Conservation (phyloP, 169 alveolate species). For the Babesia microti region DNA sequence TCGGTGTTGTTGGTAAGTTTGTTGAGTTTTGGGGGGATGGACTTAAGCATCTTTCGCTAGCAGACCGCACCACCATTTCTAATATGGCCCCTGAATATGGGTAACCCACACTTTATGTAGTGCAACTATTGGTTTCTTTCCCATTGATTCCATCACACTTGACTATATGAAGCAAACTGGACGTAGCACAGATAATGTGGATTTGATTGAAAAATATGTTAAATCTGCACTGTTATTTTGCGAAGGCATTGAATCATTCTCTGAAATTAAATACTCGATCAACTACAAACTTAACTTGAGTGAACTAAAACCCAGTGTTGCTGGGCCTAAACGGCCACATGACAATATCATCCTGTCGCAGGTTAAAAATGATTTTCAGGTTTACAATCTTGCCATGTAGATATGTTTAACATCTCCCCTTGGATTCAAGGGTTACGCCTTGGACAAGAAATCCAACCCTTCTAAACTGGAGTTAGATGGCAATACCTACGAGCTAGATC, state of each 20-base stretch:
- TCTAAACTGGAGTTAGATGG: slow-evolving; percentile 32
- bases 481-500: slow-evolving; percentile 57
- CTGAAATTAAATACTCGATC: slow-evolving; percentile 52
- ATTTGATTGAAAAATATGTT: slow-evolving; percentile 69
- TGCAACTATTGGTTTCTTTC: slow-evolving; percentile 93
- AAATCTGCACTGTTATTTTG: slow-evolving; percentile 35
- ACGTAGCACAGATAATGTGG: slow-evolving; percentile 70
- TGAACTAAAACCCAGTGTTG: slow-evolving; percentile 79
- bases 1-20: slow-evolving; percentile 92
- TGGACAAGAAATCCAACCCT: slow-evolving; percentile 8
- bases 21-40: slow-evolving; percentile 91
- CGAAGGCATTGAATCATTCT: slow-evolving; percentile 22
- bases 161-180: slow-evolving; percentile 81
- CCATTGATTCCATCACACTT: slow-evolving; percentile 82
- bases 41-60: slow-evolving; percentile 68
- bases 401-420: slow-evolving; percentile 56
- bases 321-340: slow-evolving; percentile 97
- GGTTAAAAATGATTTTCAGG: slow-evolving; percentile 74
- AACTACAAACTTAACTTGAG: slow-evolving; percentile 76
- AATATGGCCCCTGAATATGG: slow-evolving; percentile 97
- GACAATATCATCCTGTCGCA: slow-evolving; percentile 78
- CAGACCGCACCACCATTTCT: slow-evolving; percentile 90
- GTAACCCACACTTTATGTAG: too few relatives aligned
- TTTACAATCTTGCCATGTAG: too few relatives aligned
- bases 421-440: slow-evolving; percentile 77